Evolutionary conservation across 2,329 filamentous ascomycete genomes (phyloP), one percentile per base, ranked within the genome.

Genomic region (Decorospora gaudefroyi): DNA sequence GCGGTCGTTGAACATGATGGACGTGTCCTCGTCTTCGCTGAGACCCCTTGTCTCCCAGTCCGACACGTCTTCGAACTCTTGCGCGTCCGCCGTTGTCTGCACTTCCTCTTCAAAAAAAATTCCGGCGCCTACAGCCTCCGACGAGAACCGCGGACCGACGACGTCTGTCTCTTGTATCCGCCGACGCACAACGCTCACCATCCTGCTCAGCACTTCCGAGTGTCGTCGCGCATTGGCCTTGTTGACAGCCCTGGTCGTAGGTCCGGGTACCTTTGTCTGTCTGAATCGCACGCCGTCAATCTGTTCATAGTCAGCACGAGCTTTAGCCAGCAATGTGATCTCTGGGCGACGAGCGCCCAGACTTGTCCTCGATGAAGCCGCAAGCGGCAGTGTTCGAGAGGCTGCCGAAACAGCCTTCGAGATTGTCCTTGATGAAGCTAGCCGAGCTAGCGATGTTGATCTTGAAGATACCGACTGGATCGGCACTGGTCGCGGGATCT

Each of bases 1-100:
- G 23, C 35, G 13, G 17, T 51, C 48, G 12, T 41, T 22, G 35
- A 47, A 41, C 19, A 51, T 15, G 30, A 47, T 19, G 11, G 25
- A 32, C 18, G 23, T 41, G 26, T 40, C 19, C n/a, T 41, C 42
- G 9, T 34, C 30, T 5, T 34, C 28, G 22, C 13, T 26, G 22
- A 13, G 18, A 5, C 18, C 23, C 18, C 13, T 23, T 15, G 12
- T 4, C 18, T 22, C 13, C 11, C 11, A 6, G 9, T 13, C n/a
- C 12, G n/a, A 3, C 11, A 15, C 27, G n/a, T 13, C 27, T 19
- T 39, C 26, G 5, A 23, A n/a, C n/a, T 15, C 25, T 2, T 9
- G 17, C 13, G 12, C 6, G 11, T 35, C 16, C 4, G 19, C 12
- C 8, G 12, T 28, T 8, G 10, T 10, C 9, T 6, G n/a, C n/a